A percentile compares a stretch with the other conserved stretches of the same genome.
Evolutionary conservation across 2,329 filamentous ascomycete species (phyloP).

Genomic region (Fusarium compactum): DNA sequence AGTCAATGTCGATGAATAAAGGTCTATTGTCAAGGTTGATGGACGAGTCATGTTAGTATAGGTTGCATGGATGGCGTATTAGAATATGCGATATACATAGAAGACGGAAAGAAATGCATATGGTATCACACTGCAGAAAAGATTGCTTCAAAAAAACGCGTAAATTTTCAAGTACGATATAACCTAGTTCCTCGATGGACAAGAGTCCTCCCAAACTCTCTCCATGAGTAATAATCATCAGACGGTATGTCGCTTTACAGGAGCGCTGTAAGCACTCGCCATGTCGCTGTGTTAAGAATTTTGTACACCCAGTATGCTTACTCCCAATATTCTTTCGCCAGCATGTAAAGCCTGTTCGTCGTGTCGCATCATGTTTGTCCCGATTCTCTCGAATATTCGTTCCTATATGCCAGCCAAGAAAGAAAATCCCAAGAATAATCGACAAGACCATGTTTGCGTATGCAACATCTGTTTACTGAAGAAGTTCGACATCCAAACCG

Average conservation of each 20-base stretch:
- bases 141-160: slow-evolving; percentile 32
- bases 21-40: not conserved
- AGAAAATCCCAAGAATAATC: slow-evolving; percentile 46
- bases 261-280: slow-evolving; percentile 34
- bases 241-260: slow-evolving; percentile 39
- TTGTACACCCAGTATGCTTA: slow-evolving; percentile 41
- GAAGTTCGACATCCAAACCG: slow-evolving; percentile 91
- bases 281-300: slow-evolving; percentile 28
- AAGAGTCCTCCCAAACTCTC: slow-evolving; percentile 34
- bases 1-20: slow-evolving; percentile 17
- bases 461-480: slow-evolving; percentile 53
- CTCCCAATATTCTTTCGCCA: slow-evolving; percentile 41
- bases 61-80: slow-evolving; percentile 44
- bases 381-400: slow-evolving; percentile 39
- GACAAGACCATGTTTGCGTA: slow-evolving; percentile 37
- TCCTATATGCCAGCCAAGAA: slow-evolving; percentile 45
- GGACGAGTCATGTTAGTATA: not conserved
- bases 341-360: slow-evolving; percentile 34
- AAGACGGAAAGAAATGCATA: slow-evolving; percentile 2
- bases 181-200: slow-evolving; percentile 30
- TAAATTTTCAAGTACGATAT: slow-evolving; percentile 41
- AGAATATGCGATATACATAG: slow-evolving; percentile 16
- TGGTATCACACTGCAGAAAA: not conserved
- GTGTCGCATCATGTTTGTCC: slow-evolving; percentile 35
- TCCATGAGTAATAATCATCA: slow-evolving; percentile 28